Evolutionary conservation across 768 basidiomycete genomes (phyloP), one percentile per base, ranked within the genome.

Genomic region (Panaeolus papilionaceus): DNA sequence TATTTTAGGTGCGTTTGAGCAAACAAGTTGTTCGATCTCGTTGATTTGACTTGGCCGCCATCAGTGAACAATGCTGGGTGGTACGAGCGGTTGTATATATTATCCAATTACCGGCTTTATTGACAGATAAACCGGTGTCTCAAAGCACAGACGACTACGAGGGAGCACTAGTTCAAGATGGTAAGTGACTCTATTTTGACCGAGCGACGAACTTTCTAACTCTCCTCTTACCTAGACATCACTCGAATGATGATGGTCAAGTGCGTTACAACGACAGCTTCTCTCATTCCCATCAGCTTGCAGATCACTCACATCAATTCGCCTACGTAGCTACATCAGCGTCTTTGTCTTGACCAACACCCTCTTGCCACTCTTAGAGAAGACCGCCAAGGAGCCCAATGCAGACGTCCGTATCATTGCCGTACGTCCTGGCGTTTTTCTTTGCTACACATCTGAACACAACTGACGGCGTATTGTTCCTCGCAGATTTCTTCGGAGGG

Each of bases 1-100:
- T 68, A 75, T 87, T 0, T 68, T 88, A 23, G 68, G 86, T 86
- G 28, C 28, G 28, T 33, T 33, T 33, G 68, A 69, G 82, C 12
- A 3, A 1, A 40, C 3, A 10, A 7, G 39, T 16, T 16, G 18
- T 2, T 44, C 42, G 2, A 18, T 44, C 3, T 44, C 9, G 1
- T 16, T 16, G 39, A 3, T 40, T 40, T 9, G 39, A 14, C 39
- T 40, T 44, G 0, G 12, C 2, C 8, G 9, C 16, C 2, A n/a
- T 7, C 39, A 70, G 69, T 70, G 26, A 70, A 70, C 40, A 70
- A 70, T 63, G 69, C 64, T 26, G 69, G 58, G 5, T 54, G 63
- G 69, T 70, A 18, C 20, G 47, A 8, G 28, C 28, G 28, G 28
- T 33, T 33, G 4, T 23, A 3, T 8, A 2, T 49, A 12, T 23